Base-by-base conservation (phyloP, 2,329 filamentous ascomycete species). In the Madurella fahalii region DNA sequence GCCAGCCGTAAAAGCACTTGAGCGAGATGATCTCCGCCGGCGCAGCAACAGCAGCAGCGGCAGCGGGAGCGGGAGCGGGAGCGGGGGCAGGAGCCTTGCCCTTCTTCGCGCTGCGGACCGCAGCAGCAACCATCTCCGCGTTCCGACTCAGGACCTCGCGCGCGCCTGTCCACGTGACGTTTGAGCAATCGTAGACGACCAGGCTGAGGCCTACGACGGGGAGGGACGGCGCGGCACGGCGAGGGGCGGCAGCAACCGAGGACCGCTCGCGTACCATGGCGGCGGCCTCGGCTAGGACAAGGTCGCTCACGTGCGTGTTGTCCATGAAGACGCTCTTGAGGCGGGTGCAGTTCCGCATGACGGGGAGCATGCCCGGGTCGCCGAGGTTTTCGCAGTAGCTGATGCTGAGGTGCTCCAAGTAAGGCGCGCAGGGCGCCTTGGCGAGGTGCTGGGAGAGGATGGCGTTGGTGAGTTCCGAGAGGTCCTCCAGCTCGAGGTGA, bases 1-100 rank as follows among this genome's bases (percentile, higher is more conserved):
- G 93, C 83, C 90, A 96, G 41, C 88, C 90, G 69, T 95, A 95
- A 74, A 93, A 97, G 71, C 91, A 95, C 71, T 96, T 96, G 42
- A 97, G 79, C 5, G 84, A 78, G 56, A 97, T 90, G 54, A 95
- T 83, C 67, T 96, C 86, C 1, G 83, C 82, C 0, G 90, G 89
- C 2, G 43, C 39, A 16, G 66, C 0, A 64, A 62, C 30, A 5
- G 61, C 57, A 1, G 57, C n/a, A 25, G 34, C 34, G 11, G 34
- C 4, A 37, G 11, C 4, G 25, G 18, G 31, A 16, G 30, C 15
- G 20, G 31, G 1, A 9, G 39, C 1, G 16, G 47, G 13, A 30
- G 25, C 25, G 7, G 25, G 25, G 7, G 25, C 7, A 12, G 25
- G 32, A 18, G 43, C 31, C n/a, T 18, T 37, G 25, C 18, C 40